Evolutionary conservation across 2,329 filamentous ascomycete species (phyloP).

Genomic region (Arachnomyces sp.): DNA sequence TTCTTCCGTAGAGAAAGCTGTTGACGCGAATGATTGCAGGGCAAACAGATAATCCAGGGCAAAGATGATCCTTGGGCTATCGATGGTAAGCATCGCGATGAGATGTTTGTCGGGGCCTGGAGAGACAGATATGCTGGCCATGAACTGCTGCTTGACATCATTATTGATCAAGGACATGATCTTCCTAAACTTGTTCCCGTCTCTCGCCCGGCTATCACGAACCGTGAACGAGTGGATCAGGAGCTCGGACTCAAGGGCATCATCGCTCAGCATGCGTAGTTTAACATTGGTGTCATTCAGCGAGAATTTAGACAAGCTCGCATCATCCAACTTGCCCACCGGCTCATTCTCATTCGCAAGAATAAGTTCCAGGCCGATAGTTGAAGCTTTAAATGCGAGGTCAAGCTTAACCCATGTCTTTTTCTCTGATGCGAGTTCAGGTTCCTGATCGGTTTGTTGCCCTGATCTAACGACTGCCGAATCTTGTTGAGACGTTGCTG

Average conservation of each 20-base stretch:
- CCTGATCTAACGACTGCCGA: constrained; percentile 24
- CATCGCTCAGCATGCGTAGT: constrained; percentile 84
- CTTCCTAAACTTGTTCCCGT: constrained; percentile 91
- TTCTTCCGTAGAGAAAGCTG: constrained; percentile 54
- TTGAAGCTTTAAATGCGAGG: constrained; percentile 79
- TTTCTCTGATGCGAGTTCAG: constrained; percentile 60
- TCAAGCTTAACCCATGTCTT: constrained; percentile 90
- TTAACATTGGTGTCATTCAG: constrained; percentile 89
- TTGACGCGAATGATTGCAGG: constrained; percentile 71
- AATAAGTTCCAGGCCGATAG: constrained; percentile 80
- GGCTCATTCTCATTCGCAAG: constrained; percentile 67
- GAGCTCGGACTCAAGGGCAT: constrained; percentile 84
- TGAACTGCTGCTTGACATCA: constrained; percentile 86
- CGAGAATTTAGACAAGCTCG: constrained; percentile 87
- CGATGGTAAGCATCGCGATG: constrained; percentile 85
- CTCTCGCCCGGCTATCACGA: constrained; percentile 76
- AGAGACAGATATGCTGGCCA: constrained; percentile 92
- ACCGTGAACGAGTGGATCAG: constrained; percentile 93
- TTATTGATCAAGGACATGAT: constrained; percentile 98
- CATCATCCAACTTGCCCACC: constrained; percentile 65
- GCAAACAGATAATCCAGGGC: constrained; percentile 93
- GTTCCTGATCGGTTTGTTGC: constrained; percentile 49
- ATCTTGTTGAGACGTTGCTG: constrained; percentile 10
- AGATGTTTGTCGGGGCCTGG: constrained; percentile 71
- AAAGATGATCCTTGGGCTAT: constrained; percentile 90